phyloP scores from a whole-genome alignment of 1,139 yeast species.

The Taiozyma onychis region DNA sequence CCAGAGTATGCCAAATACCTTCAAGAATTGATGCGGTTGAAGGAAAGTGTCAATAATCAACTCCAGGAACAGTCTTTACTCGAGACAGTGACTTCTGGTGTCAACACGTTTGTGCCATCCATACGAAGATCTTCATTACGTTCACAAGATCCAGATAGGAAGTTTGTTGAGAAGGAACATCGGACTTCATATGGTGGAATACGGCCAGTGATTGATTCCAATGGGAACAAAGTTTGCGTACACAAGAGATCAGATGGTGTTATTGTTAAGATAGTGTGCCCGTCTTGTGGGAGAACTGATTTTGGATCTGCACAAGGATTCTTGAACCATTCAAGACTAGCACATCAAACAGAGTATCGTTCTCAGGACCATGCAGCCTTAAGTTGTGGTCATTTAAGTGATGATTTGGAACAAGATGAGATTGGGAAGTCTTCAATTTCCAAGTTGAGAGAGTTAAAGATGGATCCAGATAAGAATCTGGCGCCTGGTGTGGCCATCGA shows the following conservation, averaged over 20 bases:
- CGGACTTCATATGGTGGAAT: slow-evolving; percentile 29
- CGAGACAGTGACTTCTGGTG: background rate
- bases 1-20: slow-evolving; percentile 22
- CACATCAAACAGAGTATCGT: slow-evolving; percentile 66
- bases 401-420: slow-evolving; percentile 54
- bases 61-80: slow-evolving; percentile 18
- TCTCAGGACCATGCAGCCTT: slow-evolving; percentile 75
- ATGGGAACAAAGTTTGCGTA: slow-evolving; percentile 41
- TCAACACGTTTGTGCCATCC: background rate
- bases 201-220: slow-evolving; percentile 29
- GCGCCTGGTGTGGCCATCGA: slow-evolving; percentile 27
- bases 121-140: slow-evolving; percentile 3
- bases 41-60: slow-evolving; percentile 26
- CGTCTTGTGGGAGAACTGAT: slow-evolving; percentile 60
- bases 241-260: slow-evolving; percentile 71
- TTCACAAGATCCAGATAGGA: slow-evolving; percentile 18
- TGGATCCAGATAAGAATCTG: slow-evolving; percentile 29
- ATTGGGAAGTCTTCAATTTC: slow-evolving; percentile 43
- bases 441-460: slow-evolving; percentile 34
- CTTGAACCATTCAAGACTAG: slow-evolving; percentile 67
- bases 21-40: slow-evolving; percentile 9
- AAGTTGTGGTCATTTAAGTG: slow-evolving; percentile 57
- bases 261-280: slow-evolving; percentile 62
- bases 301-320: slow-evolving; percentile 80
- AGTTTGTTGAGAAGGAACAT: slow-evolving; percentile 21